These are phyloP conservation scores for Ophiocordyceps polyrhachis-furcata DNA, from an alignment of 2,329 filamentous ascomycete genomes.

Conservation along the genomic window DNA sequence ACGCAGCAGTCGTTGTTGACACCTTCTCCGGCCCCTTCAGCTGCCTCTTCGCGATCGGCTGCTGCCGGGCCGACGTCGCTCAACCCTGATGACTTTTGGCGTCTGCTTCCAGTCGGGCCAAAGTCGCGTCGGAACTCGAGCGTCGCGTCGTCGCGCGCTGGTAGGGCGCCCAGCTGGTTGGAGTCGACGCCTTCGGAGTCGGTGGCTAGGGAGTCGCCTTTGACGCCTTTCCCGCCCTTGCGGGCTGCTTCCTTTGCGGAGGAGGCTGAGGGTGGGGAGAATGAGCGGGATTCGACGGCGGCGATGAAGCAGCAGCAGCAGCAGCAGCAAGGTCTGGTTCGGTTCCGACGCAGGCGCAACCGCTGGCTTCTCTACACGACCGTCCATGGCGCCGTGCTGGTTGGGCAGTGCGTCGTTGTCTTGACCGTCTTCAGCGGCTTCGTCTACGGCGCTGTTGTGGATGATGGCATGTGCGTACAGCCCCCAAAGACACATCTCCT, in stretches of 20 bases:
- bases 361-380: not conserved
- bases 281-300: not conserved
- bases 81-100: conserved; percentile 1
- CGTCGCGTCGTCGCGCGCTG: not conserved
- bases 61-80: not conserved
- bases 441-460: not conserved
- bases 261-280: not conserved
- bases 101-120: conserved; percentile 1
- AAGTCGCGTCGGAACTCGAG: not conserved
- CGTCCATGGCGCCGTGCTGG: not conserved
- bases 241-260: conserved; percentile 1
- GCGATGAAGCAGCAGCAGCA: not conserved
- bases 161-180: not conserved
- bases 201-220: conserved; percentile 4
- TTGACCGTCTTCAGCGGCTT: not conserved
- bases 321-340: not conserved
- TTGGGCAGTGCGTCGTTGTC: not conserved
- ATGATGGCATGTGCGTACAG: not conserved
- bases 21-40: not conserved
- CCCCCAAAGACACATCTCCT: too few species aligned
- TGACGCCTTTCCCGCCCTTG: conserved; percentile 12
- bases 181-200: conserved; percentile 1
- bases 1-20: conserved; percentile 1
- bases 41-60: not conserved
- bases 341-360: not conserved